These are phyloP conservation scores for Ploettnerulaceae sp. DNA, from an alignment of 2,329 filamentous ascomycete genomes.

Conservation along the genomic window DNA sequence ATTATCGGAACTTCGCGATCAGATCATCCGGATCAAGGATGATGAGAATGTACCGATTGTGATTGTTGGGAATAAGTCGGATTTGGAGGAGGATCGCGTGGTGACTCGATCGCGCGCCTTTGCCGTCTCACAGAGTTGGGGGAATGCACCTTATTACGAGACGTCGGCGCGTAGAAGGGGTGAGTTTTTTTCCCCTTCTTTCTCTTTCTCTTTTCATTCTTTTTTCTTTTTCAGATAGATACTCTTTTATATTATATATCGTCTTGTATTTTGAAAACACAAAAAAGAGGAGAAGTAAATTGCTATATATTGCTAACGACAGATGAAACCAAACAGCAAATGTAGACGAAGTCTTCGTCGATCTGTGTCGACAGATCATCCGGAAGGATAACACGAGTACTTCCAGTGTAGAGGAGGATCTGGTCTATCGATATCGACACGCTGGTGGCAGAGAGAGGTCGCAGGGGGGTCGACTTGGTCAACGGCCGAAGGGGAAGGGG, in stretches of 20 bases:
- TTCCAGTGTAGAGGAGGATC: slow-evolving; percentile 18
- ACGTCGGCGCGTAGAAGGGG: slow-evolving; percentile 59
- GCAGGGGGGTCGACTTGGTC: background rate
- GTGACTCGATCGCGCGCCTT: slow-evolving; percentile 62
- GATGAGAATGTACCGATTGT: slow-evolving; percentile 66
- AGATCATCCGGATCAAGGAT: slow-evolving; percentile 70
- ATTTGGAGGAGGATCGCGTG: slow-evolving; percentile 66
- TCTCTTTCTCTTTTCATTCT: background rate
- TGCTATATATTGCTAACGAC: too few relatives aligned
- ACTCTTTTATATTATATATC: too few relatives aligned
- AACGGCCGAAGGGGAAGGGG: background rate
- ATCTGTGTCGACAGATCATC: slow-evolving; percentile 64
- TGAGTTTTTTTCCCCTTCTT: slow-evolving; percentile 16
- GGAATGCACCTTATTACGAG: slow-evolving; percentile 69
- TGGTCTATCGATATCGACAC: slow-evolving; percentile 3
- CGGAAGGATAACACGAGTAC: slow-evolving; percentile 44
- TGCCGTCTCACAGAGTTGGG: slow-evolving; percentile 63
- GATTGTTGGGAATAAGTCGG: slow-evolving; percentile 70
- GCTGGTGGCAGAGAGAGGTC: background rate
- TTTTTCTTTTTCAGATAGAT: background rate
- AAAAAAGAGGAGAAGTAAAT: background rate
- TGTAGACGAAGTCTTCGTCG: slow-evolving; percentile 67
- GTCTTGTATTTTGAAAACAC: too few relatives aligned
- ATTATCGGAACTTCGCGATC: slow-evolving; percentile 65
- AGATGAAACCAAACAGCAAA: too few relatives aligned